These are phyloP conservation scores for Yamadazyma spencermartinsiae DNA, from an alignment of 1,139 yeast genomes.

Conservation along the genomic window DNA sequence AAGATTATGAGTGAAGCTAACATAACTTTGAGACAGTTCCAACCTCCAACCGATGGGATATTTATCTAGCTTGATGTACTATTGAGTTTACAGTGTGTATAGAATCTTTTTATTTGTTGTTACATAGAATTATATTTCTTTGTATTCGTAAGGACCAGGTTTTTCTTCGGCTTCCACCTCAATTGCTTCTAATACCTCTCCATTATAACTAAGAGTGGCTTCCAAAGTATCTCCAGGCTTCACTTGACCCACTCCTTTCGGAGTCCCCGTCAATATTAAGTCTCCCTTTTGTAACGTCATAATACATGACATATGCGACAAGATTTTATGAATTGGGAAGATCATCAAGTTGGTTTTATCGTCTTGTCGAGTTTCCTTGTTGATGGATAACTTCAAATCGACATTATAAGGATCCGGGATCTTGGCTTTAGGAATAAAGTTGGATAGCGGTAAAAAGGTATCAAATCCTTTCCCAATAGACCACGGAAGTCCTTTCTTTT, in stretches of 20 bases:
- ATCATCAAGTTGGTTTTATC: constrained; percentile 86
- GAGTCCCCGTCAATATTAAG: constrained; percentile 91
- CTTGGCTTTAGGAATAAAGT: constrained; percentile 61
- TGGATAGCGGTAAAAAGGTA: constrained; percentile 84
- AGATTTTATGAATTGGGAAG: constrained; percentile 78
- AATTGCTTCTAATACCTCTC: constrained; percentile 51
- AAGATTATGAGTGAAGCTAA: constrained; percentile 74
- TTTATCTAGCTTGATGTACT: constrained; percentile 29
- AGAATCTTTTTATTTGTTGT: background rate
- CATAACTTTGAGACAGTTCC: constrained; percentile 70
- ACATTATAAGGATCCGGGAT: constrained; percentile 78
- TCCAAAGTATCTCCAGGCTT: constrained; percentile 74
- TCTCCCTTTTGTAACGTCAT: constrained; percentile 94
- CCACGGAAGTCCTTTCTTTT: constrained; percentile 95
- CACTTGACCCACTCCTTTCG: constrained; percentile 92
- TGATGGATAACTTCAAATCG: constrained; percentile 64
- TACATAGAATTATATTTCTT: constrained; percentile 39
- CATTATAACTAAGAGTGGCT: constrained; percentile 61
- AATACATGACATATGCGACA: constrained; percentile 77
- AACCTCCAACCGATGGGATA: constrained; percentile 55
- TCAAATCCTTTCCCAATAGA: constrained; percentile 95
- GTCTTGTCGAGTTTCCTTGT: constrained; percentile 68
- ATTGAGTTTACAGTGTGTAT: too few species aligned
- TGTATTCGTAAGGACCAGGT: constrained; percentile 78
- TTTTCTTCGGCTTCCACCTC: constrained; percentile 59